Evolutionary conservation across 306 rosid species (phyloP).

Genomic region (Dalbergia oliveri): DNA sequence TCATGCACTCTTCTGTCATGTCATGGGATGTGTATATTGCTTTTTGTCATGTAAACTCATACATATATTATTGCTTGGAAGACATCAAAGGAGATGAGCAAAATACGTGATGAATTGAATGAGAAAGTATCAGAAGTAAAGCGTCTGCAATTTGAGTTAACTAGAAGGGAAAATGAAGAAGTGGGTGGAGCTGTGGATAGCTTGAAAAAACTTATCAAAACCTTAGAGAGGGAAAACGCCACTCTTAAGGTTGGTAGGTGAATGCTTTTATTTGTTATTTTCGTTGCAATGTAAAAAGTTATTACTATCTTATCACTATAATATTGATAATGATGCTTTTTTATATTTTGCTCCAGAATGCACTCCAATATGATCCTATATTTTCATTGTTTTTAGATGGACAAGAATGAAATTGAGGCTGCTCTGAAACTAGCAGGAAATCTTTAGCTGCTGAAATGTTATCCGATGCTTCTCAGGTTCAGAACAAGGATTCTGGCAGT

Average conservation of each 20-base stretch:
- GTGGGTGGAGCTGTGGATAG: slow-evolving; percentile 50
- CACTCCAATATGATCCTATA: slow-evolving; percentile 16
- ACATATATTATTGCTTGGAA: slow-evolving; percentile 48
- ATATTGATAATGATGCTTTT: slow-evolving; percentile 3
- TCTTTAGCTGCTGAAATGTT: slow-evolving; percentile 46
- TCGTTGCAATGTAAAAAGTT: background rate
- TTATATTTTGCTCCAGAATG: background rate
- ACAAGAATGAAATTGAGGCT: slow-evolving; percentile 69
- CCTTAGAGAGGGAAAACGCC: slow-evolving; percentile 72
- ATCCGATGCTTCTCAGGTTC: slow-evolving; percentile 50
- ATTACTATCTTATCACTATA: background rate
- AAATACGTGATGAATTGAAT: slow-evolving; percentile 61
- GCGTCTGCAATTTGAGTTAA: slow-evolving; percentile 67
- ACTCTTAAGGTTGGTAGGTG: slow-evolving; percentile 69
- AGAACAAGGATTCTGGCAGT: slow-evolving; percentile 48
- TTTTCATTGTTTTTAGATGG: slow-evolving; percentile 57
- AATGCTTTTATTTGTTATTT: background rate
- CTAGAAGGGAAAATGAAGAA: slow-evolving; percentile 53
- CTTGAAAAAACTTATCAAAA: slow-evolving; percentile 63
- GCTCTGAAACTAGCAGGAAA: slow-evolving; percentile 59
- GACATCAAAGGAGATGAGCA: slow-evolving; percentile 59
- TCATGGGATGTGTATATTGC: slow-evolving; percentile 8
- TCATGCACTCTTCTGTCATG: background rate
- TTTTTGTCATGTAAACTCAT: slow-evolving; percentile 46
- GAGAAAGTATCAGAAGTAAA: slow-evolving; percentile 65